These are phyloP conservation scores for Jamesozyma lodderae DNA, from an alignment of 805 yeast species.

Conservation along the genomic window DNA sequence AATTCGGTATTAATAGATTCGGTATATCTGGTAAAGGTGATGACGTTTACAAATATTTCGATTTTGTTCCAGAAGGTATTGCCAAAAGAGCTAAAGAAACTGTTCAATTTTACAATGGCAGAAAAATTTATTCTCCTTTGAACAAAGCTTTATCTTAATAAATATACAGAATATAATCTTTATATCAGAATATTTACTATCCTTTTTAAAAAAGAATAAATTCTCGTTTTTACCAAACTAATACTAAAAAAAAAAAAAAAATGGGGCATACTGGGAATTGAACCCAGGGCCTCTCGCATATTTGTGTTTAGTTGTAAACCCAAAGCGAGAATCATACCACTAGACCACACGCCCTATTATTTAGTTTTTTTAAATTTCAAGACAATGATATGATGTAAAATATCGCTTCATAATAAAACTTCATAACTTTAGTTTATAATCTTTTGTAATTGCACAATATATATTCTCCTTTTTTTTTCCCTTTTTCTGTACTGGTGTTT, in stretches of 20 bases:
- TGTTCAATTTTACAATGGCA: conserved; percentile 73
- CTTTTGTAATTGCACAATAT: too few species aligned
- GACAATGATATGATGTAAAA: too few species aligned
- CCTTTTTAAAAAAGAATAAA: too few species aligned
- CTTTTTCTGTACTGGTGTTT: too few species aligned
- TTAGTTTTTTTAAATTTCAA: too few species aligned
- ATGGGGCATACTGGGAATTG: conserved; percentile 43
- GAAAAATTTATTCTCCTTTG: conserved; percentile 63
- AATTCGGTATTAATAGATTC: conserved; percentile 88
- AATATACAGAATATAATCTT: too few species aligned
- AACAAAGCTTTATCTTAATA: conserved; percentile 58
- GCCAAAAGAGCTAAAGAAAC: conserved; percentile 78
- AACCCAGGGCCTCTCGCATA: conserved; percentile 54
- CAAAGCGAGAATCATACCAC: conserved; percentile 36
- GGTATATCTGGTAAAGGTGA: conserved; percentile 93
- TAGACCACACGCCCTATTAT: conserved; percentile 33
- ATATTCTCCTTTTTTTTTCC: too few species aligned
- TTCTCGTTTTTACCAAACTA: too few species aligned
- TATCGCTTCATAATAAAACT: too few species aligned
- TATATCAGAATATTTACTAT: too few species aligned
- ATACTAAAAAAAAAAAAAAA: conserved; percentile 11
- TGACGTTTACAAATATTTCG: conserved; percentile 75
- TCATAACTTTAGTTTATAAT: too few species aligned
- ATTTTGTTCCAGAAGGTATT: conserved; percentile 86
- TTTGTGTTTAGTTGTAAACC: conserved; percentile 13